Percentiles rank a stretch among this genome's conserved stretches.
These are phyloP conservation scores for Podospora bellae-mahoneyi DNA, from an alignment of 495 filamentous ascomycete species.

Conservation along the genomic window DNA sequence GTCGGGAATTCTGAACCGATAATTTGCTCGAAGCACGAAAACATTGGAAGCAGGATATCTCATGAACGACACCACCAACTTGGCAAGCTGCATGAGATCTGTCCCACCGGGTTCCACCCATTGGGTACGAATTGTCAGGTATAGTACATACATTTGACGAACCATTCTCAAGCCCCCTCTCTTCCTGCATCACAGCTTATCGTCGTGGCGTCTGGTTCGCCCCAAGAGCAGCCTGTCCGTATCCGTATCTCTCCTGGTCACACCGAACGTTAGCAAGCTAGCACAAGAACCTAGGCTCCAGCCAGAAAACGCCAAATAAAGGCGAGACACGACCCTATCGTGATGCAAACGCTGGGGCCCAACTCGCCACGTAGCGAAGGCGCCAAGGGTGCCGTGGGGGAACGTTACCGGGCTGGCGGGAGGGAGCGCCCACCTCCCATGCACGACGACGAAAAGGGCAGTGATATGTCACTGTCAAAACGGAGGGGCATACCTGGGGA, in stretches of 20 bases:
- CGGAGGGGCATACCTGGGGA: neutral
- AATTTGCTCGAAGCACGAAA: neutral
- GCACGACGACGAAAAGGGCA: slow-evolving; percentile 1
- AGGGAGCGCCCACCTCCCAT: neutral
- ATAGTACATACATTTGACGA: neutral
- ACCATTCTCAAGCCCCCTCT: too few species aligned
- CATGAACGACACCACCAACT: neutral
- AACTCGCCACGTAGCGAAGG: neutral
- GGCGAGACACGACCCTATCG: neutral
- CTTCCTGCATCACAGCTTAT: too few species aligned
- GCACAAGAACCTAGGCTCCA: neutral
- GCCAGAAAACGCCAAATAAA: neutral
- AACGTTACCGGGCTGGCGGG: slow-evolving; percentile 4
- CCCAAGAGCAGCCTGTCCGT: neutral
- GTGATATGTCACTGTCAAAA: neutral
- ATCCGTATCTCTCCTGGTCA: neutral
- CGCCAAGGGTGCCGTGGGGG: neutral
- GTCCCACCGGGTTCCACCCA: neutral
- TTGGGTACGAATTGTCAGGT: neutral
- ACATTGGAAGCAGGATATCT: neutral
- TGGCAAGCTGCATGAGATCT: neutral
- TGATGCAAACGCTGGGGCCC: neutral
- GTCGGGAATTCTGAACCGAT: neutral
- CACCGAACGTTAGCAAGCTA: neutral
- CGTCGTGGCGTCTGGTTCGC: too few species aligned